Evolutionary conservation across 78 protist genomes (phyloP).

Genomic region (Bigelowiella natans): DNA sequence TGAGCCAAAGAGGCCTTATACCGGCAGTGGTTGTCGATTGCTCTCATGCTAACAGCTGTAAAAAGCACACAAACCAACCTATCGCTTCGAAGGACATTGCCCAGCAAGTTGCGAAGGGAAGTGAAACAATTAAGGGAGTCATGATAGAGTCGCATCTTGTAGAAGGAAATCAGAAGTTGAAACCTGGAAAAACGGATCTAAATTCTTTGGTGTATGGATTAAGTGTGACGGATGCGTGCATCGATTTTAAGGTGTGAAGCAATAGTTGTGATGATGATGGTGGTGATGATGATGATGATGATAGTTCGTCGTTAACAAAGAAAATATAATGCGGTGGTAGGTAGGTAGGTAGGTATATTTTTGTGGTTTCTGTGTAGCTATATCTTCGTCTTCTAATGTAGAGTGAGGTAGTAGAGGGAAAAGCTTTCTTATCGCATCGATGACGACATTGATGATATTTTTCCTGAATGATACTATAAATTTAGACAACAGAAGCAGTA

Average conservation of each 20-base stretch:
- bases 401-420: no score
- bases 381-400: no score
- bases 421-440: no score
- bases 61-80: neutral
- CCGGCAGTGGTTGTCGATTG: neutral
- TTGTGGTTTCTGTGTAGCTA: neutral
- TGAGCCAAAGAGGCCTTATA: no score
- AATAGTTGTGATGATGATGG: neutral
- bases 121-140: neutral
- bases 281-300: no score
- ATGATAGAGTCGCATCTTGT: neutral
- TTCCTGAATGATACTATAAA: neutral
- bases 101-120: neutral
- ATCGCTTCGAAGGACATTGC: neutral
- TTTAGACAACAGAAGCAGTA: neutral
- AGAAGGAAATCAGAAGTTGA: neutral
- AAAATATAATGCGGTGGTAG: no score
- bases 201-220: neutral
- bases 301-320: no score
- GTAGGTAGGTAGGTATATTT: neutral
- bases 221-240: neutral
- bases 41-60: neutral
- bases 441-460: neutral
- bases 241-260: neutral
- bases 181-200: neutral